Evolutionary conservation across 176 grass and related monocot genomes (phyloP).

Genomic region (bread wheat (Triticum aestivum)): DNA sequence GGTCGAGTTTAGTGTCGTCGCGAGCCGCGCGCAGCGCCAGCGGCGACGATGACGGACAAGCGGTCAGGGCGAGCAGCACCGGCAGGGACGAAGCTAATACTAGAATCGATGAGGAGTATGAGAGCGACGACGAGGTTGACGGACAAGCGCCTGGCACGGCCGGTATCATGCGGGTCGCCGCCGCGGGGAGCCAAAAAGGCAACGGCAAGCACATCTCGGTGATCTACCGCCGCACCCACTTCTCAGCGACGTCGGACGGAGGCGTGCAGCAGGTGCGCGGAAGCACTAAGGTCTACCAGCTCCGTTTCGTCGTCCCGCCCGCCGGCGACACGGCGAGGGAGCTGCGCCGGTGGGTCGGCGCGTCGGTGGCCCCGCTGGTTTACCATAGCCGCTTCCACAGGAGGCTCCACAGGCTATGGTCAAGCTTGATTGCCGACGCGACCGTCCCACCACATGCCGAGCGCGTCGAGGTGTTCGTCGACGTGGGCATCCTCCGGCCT

Average conservation of each 20-base stretch:
- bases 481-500: constrained; percentile 18
- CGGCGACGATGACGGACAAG: too few species aligned
- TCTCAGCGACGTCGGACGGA: neutral
- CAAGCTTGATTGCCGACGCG: neutral
- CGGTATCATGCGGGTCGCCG: neutral
- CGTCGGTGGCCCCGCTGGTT: neutral
- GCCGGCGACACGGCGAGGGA: neutral
- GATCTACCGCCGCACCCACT: neutral
- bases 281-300: neutral
- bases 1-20: too few species aligned
- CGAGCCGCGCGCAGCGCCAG: too few species aligned
- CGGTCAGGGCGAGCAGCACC: too few species aligned
- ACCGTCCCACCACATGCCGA: neutral
- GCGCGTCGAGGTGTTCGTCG: neutral
- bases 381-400: neutral
- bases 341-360: neutral
- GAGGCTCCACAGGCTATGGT: neutral
- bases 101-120: neutral
- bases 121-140: neutral
- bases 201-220: neutral
- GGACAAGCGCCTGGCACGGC: neutral
- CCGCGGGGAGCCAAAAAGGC: neutral
- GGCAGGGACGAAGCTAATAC: neutral
- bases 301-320: neutral
- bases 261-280: neutral